Conservation (phyloP, 192 early-diverging fungal genomes). For the Coemansia sp. region DNA sequence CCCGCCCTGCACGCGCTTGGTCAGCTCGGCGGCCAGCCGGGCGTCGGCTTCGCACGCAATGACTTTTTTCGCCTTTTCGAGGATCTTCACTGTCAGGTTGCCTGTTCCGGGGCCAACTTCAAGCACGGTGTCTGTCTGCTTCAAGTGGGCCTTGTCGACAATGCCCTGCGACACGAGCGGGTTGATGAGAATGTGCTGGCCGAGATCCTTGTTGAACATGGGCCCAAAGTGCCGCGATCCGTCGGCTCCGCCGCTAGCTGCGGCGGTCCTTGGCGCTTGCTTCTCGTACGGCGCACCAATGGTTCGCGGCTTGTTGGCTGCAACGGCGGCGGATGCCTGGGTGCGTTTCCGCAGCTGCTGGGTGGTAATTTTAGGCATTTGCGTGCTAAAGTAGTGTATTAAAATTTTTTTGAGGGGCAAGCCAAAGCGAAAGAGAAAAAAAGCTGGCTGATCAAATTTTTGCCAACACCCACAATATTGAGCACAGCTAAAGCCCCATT, state of each 20-base stretch:
- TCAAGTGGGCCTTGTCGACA: conserved; percentile 84
- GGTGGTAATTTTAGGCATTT: conserved; percentile 53
- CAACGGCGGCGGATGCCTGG: conserved; percentile 42
- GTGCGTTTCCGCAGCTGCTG: conserved; percentile 51
- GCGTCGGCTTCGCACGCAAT: conserved; percentile 96
- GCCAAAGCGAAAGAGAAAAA: neutral
- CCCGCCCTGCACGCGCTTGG: conserved; percentile 93
- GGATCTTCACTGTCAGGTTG: conserved; percentile 93
- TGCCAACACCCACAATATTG: too few species aligned
- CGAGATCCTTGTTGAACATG: conserved; percentile 93
- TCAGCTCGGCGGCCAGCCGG: conserved; percentile 90
- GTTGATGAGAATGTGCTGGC: conserved; percentile 98
- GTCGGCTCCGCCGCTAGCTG: conserved; percentile 6
- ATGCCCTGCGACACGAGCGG: conserved; percentile 94
- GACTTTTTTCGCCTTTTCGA: conserved; percentile 89
- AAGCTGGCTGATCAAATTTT: neutral
- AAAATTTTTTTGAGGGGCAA: neutral
- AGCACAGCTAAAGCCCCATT: too few species aligned
- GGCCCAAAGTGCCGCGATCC: conserved; percentile 66
- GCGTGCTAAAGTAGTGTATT: neutral
- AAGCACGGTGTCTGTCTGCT: conserved; percentile 71
- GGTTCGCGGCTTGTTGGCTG: conserved; percentile 34
- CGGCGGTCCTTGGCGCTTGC: conserved; percentile 11
- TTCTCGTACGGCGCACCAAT: conserved; percentile 40
- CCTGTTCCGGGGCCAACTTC: conserved; percentile 99